phyloP scores from a whole-genome alignment of 2,329 filamentous ascomycete genomes.

The Magnaporthales sp. region DNA sequence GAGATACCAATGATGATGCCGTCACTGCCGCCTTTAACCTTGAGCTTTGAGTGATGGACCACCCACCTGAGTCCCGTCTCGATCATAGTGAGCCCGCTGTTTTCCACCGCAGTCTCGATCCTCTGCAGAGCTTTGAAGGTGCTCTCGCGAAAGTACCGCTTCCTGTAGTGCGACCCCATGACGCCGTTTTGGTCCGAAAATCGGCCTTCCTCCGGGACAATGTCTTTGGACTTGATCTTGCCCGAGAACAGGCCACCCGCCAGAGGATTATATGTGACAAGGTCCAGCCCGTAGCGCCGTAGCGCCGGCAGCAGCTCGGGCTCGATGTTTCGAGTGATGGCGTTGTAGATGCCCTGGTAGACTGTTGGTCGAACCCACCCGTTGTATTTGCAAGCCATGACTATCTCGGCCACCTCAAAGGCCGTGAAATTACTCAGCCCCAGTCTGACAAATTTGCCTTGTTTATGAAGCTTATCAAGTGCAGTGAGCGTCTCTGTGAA shows the following conservation, averaged over 20 bases:
- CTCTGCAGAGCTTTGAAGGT: conserved; percentile 54
- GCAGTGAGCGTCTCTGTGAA: conserved; percentile 75
- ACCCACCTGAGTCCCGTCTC: conserved; percentile 69
- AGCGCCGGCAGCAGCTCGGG: conserved; percentile 65
- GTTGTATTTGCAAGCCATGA: conserved; percentile 68
- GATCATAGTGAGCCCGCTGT: conserved; percentile 59
- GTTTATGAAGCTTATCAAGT: conserved; percentile 72
- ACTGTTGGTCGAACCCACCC: conserved; percentile 77
- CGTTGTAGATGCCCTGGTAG: conserved; percentile 85
- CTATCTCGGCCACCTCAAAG: conserved; percentile 81
- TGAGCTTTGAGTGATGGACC: conserved; percentile 58
- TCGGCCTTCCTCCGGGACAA: conserved; percentile 55
- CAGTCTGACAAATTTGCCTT: conserved; percentile 74
- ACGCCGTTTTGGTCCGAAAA: conserved; percentile 51
- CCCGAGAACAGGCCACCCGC: conserved; percentile 74
- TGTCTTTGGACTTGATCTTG: conserved; percentile 62
- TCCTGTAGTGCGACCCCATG: conserved; percentile 49
- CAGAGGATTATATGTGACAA: conserved; percentile 76
- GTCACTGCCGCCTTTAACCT: conserved; percentile 41
- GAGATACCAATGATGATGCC: conserved; percentile 53
- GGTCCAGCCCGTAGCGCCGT: conserved; percentile 65
- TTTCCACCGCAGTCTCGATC: conserved; percentile 58
- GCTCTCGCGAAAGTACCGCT: conserved; percentile 63
- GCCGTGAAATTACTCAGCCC: conserved; percentile 80
- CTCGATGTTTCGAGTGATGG: conserved; percentile 68